Percentiles rank a stretch among this genome's conserved stretches.
These are phyloP conservation scores for Syzygium malaccense DNA, from an alignment of 441 rosid species.

Conservation along the genomic window DNA sequence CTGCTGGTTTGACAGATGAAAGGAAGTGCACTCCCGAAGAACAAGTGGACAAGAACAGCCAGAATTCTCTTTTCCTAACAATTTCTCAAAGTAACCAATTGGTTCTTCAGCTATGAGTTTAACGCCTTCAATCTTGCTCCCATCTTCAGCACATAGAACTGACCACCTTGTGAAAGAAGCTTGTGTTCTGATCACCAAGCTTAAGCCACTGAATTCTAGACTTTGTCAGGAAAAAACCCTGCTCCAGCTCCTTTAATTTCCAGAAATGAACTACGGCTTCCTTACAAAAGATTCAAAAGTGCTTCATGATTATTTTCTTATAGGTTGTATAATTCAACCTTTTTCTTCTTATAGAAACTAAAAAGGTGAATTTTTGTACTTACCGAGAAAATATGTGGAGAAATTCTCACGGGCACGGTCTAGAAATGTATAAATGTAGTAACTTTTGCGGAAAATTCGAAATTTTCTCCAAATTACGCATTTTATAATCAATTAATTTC, in stretches of 20 bases:
- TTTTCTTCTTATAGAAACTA: background rate
- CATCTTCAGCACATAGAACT: background rate
- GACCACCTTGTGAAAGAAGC: background rate
- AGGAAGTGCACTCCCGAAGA: background rate
- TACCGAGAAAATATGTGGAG: background rate
- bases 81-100: background rate
- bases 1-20: background rate
- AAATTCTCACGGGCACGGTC: background rate
- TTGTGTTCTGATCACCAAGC: background rate
- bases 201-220: background rate
- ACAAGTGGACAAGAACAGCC: background rate
- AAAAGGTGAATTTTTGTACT: background rate
- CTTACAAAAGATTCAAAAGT: background rate
- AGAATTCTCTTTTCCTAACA: background rate
- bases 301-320: background rate
- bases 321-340: background rate
- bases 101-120: background rate
- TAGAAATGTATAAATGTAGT: background rate
- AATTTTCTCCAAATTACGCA: background rate
- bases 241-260: background rate
- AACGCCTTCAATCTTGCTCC: background rate
- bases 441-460: background rate
- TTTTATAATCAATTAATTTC: background rate
- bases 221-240: background rate
- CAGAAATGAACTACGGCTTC: background rate